Percentiles rank a stretch among this genome's conserved stretches.
Evolutionary conservation across 306 rosid species (phyloP).

Genomic region (Casuarina cunninghamiana): DNA sequence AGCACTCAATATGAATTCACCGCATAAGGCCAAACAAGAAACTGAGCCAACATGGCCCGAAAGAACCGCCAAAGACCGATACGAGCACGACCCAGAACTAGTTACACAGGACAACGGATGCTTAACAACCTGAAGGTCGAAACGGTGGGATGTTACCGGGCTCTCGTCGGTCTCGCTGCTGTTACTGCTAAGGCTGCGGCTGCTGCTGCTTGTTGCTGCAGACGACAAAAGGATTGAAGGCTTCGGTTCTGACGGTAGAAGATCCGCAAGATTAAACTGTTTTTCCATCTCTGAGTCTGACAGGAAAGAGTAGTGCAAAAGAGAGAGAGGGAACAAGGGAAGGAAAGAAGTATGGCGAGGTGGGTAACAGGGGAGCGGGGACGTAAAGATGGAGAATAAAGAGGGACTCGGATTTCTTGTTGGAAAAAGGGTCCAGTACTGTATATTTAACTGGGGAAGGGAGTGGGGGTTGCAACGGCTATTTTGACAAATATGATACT

Average conservation of each 20-base stretch:
- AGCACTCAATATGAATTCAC: slow-evolving; percentile 90
- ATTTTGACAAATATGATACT: slow-evolving; percentile 37
- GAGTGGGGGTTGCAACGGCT: slow-evolving; percentile 55
- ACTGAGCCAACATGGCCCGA: slow-evolving; percentile 76
- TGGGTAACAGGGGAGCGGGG: slow-evolving; percentile 26
- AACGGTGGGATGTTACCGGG: slow-evolving; percentile 31
- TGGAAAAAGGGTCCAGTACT: slow-evolving; percentile 24
- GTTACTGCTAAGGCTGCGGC: slow-evolving; percentile 22
- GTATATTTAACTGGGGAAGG: slow-evolving; percentile 5
- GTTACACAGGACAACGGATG: slow-evolving; percentile 23
- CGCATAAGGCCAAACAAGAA: slow-evolving; percentile 80
- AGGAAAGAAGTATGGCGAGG: background rate
- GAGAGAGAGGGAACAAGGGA: slow-evolving; percentile 5
- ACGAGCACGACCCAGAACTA: slow-evolving; percentile 41
- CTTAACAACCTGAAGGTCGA: slow-evolving; percentile 27
- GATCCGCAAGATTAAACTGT: slow-evolving; percentile 22
- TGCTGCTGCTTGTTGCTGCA: slow-evolving; percentile 30
- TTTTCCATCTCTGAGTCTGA: background rate
- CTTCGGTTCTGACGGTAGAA: slow-evolving; percentile 27
- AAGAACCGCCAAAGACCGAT: slow-evolving; percentile 67
- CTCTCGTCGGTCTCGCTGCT: slow-evolving; percentile 53
- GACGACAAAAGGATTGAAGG: slow-evolving; percentile 43
- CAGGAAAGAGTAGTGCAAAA: background rate
- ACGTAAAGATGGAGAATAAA: slow-evolving; percentile 6
- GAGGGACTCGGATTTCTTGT: slow-evolving; percentile 37